Evolutionary conservation across 116 monocot species (phyloP), one percentile per base, ranked within the genome.

Genomic region (Cymodocea nodosa): DNA sequence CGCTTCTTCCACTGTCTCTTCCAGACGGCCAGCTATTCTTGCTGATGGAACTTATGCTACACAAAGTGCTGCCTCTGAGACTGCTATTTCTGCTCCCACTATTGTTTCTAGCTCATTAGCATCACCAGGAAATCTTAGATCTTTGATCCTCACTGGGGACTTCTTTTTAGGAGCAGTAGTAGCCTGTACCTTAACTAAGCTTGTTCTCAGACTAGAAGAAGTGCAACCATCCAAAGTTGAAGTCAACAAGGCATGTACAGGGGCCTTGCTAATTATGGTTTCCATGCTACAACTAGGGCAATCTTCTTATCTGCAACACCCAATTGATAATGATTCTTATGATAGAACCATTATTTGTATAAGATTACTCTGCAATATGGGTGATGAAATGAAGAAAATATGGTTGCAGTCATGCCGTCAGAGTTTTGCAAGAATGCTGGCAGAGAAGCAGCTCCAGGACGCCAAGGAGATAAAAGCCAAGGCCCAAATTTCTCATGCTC

Each of bases 21-120:
- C 89, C 3, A 73, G 89, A 60, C 80, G 78, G 57, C 89, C 89
- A 7, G 82, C 85, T 16, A 69, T 89, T 75, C 78, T 89, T 71
- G 82, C 89, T 16, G 89, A 89, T 72, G 89, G 89, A 16, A 89
- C 89, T 1, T 89, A 89, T 80, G 89, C 89, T 17, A 89, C 89
- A 10, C 89, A 89, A 64, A 89, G 83, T 72, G 89, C 89, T 54
- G 89, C 89, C 19, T 83, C 85, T 53, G 89, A 89, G 60, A 80
- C 80, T 48, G 75, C 75, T 7, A 48, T 76, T 48, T 76, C 83
- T 35, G 69, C 85, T 70, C 85, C 89, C 2, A 63, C 78, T 37
- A 51, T 78, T 70, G 72, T 78, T 36, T 67, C 76, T 24, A 83
- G 89, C 35, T 76, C 76, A 3, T 59, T 89, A 52, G 36, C 75